phyloP scores from a whole-genome alignment of 345 rosid genomes.

The Salix udensis region DNA sequence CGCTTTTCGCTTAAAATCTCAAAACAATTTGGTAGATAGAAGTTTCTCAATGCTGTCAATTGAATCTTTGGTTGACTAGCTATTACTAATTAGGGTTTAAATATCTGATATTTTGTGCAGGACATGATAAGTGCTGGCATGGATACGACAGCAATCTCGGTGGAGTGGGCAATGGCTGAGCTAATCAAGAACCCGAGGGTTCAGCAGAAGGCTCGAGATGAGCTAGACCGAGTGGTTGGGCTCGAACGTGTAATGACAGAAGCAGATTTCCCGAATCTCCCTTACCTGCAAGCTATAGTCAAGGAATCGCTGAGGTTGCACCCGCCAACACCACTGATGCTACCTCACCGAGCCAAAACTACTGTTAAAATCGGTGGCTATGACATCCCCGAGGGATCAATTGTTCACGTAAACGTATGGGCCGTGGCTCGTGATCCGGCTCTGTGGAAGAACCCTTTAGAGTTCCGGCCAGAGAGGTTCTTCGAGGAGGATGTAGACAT shows the following conservation, averaged over 20 bases:
- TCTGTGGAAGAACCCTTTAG: slow-evolving; percentile 63
- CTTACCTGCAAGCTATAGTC: slow-evolving; percentile 69
- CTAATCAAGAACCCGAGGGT: slow-evolving; percentile 69
- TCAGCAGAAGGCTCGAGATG: slow-evolving; percentile 83
- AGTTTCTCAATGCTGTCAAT: too few species aligned
- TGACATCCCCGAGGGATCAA: slow-evolving; percentile 77
- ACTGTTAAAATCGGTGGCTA: slow-evolving; percentile 78
- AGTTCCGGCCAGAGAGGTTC: slow-evolving; percentile 80
- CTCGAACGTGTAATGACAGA: slow-evolving; percentile 62
- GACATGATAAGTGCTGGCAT: slow-evolving; percentile 95
- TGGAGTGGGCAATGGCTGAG: slow-evolving; percentile 92
- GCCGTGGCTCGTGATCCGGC: slow-evolving; percentile 80
- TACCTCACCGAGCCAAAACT: slow-evolving; percentile 71
- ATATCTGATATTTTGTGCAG: slow-evolving; percentile 29
- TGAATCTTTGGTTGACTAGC: too few species aligned
- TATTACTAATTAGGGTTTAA: background rate
- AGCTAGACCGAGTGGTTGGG: slow-evolving; percentile 71
- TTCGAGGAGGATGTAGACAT: slow-evolving; percentile 82
- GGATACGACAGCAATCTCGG: slow-evolving; percentile 82
- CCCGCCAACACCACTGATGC: slow-evolving; percentile 94
- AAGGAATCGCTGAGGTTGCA: slow-evolving; percentile 79
- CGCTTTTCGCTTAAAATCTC: too few species aligned
- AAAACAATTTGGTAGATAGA: too few species aligned
- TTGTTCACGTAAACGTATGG: slow-evolving; percentile 81
- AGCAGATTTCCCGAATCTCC: slow-evolving; percentile 58